These are phyloP conservation scores for Deuterostichococcus epilithicus DNA, from an alignment of 139 green algal species.

Conservation along the genomic window DNA sequence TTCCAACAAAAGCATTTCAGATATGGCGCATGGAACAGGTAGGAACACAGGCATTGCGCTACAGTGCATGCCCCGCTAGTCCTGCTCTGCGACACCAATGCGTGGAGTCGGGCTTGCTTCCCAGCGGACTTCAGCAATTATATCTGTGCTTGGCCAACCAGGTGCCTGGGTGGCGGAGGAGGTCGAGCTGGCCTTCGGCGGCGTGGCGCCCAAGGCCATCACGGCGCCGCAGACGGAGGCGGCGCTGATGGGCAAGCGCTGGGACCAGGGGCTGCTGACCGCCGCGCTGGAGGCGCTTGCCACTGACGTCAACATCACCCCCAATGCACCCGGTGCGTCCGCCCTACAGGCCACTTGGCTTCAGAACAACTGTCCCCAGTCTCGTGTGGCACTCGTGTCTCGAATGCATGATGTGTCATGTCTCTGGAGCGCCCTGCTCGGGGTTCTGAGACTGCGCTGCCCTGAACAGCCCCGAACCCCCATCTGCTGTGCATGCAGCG, in stretches of 20 bases:
- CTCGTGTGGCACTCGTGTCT: background rate
- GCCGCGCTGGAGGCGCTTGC: slow-evolving; percentile 57
- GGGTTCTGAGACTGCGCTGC: background rate
- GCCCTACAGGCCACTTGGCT: background rate
- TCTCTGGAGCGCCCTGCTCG: background rate
- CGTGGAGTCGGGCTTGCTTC: too few species aligned
- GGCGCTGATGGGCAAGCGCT: slow-evolving; percentile 55
- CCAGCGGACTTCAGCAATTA: too few species aligned
- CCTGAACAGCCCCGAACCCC: background rate
- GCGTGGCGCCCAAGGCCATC: slow-evolving; percentile 75
- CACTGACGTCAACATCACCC: slow-evolving; percentile 69
- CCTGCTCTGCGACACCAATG: too few species aligned
- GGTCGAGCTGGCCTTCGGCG: slow-evolving; percentile 74
- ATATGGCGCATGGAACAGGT: too few species aligned
- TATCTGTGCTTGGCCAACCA: background rate
- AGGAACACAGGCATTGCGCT: too few species aligned
- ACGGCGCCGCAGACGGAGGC: slow-evolving; percentile 43
- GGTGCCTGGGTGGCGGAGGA: slow-evolving; percentile 60
- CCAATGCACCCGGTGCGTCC: slow-evolving; percentile 63
- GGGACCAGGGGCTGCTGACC: slow-evolving; percentile 51
- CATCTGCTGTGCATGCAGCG: background rate
- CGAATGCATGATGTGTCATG: too few species aligned
- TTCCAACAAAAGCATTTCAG: too few species aligned
- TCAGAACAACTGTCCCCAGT: background rate
- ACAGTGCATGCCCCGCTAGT: too few species aligned